Percentiles rank a stretch among this genome's conserved stretches.
Conservation (phyloP, 805 yeast genomes). For the Monosporozyma servazzii region DNA sequence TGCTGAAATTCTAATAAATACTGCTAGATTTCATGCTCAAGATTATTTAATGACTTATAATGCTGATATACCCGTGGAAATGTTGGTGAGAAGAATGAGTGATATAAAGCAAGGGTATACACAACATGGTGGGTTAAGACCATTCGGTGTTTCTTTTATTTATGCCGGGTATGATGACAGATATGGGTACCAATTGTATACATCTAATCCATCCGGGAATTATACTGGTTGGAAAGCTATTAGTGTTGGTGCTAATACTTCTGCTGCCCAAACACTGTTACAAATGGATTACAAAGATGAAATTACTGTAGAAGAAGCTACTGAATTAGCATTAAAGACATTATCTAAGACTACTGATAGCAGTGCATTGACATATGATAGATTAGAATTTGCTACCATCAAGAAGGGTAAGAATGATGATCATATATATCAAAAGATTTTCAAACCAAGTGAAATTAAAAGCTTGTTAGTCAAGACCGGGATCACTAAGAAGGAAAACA, state of each 20-base stretch:
- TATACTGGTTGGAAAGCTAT: constrained; percentile 99
- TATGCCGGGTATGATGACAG: constrained; percentile 93
- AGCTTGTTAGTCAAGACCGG: constrained; percentile 63
- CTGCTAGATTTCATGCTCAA: constrained; percentile 81
- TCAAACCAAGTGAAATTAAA: constrained; percentile 74
- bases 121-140: constrained; percentile 97
- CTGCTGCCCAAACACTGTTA: constrained; percentile 90
- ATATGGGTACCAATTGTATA: constrained; percentile 83
- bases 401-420: constrained; percentile 38
- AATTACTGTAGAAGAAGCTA: constrained; percentile 61
- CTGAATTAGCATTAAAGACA: constrained; percentile 82
- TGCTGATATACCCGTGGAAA: constrained; percentile 90
- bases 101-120: constrained; percentile 96
- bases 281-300: constrained; percentile 93
- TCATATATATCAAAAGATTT: constrained; percentile 60
- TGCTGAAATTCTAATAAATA: constrained; percentile 81
- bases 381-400: constrained; percentile 86
- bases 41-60: constrained; percentile 75
- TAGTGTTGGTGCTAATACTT: constrained; percentile 89
- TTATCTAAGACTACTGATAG: constrained; percentile 90
- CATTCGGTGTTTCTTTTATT: constrained; percentile 93
- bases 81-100: constrained; percentile 78
- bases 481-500: constrained; percentile 46
- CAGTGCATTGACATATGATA: constrained; percentile 75
- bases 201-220: constrained; percentile 95